A percentile compares a stretch with the other conserved stretches of the same genome.
Evolutionary conservation across 2,329 filamentous ascomycete genomes (phyloP).

Genomic region (Aureobasidium sp.): DNA sequence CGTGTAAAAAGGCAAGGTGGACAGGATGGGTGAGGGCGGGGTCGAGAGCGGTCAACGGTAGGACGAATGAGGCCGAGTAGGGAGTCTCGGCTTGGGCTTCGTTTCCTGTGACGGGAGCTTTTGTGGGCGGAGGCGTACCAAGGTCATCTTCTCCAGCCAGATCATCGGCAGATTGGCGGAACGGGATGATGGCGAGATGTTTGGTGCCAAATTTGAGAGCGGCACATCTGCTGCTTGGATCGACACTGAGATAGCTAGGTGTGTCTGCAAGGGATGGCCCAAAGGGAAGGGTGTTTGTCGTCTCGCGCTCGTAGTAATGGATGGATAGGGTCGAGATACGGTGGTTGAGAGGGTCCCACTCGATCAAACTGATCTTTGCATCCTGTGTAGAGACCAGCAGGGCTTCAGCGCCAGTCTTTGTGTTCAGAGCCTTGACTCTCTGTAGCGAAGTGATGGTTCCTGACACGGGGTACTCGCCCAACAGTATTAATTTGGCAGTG

Average conservation of each 20-base stretch:
- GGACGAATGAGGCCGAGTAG: constrained; percentile 85
- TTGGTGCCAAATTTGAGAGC: constrained; percentile 85
- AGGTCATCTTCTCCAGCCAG: constrained; percentile 82
- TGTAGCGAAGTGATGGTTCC: constrained; percentile 79
- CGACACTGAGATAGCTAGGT: constrained; percentile 74
- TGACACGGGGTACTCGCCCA: constrained; percentile 74
- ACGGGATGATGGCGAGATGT: constrained; percentile 88
- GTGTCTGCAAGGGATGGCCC: constrained; percentile 65
- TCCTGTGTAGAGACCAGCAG: constrained; percentile 79
- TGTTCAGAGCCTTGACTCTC: constrained; percentile 62
- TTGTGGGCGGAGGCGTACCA: constrained; percentile 23
- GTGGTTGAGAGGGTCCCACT: constrained; percentile 82
- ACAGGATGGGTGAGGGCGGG: constrained; percentile 79
- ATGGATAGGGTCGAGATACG: constrained; percentile 83
- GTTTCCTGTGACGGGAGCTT: constrained; percentile 15
- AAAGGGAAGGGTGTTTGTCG: constrained; percentile 75
- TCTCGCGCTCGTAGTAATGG: constrained; percentile 96
- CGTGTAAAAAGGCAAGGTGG: constrained; percentile 86
- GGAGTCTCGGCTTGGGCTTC: constrained; percentile 47
- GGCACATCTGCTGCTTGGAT: constrained; percentile 87
- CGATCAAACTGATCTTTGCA: constrained; percentile 84
- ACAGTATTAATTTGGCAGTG: constrained; percentile 68
- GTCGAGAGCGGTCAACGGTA: constrained; percentile 82
- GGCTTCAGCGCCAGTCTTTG: constrained; percentile 73
- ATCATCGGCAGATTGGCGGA: constrained; percentile 77